A percentile compares a stretch with the other conserved stretches of the same genome.
Conservation (phyloP, 2,329 filamentous ascomycete species). For the Magnaporthales sp. region DNA sequence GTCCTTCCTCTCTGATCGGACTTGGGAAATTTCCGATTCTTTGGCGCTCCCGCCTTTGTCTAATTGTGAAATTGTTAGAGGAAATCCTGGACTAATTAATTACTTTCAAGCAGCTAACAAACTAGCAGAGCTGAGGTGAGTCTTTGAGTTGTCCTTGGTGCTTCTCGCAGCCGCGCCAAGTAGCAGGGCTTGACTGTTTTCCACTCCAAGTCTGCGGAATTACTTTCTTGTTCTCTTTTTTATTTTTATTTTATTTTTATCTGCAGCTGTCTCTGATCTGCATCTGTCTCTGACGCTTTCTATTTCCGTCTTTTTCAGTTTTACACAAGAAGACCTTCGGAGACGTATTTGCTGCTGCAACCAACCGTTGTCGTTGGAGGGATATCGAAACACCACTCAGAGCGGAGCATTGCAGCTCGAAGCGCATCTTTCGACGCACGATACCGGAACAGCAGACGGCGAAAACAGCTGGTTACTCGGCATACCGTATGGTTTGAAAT, state of each 20-base stretch:
- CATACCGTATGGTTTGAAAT: background rate
- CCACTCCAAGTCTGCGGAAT: background rate
- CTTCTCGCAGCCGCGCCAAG: background rate
- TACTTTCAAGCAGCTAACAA: background rate
- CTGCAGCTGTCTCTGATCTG: background rate
- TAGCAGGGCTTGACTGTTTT: background rate
- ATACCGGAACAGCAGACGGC: background rate
- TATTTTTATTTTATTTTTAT: background rate
- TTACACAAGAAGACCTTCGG: background rate
- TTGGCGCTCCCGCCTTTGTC: background rate
- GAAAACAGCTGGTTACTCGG: background rate
- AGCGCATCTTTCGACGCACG: background rate
- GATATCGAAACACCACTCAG: background rate
- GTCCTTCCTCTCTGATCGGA: background rate
- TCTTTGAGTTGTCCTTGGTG: background rate
- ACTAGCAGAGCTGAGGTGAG: background rate
- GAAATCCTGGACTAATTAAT: background rate
- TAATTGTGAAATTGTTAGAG: background rate
- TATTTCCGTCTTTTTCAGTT: background rate
- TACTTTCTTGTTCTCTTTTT: conserved; percentile 3
- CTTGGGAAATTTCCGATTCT: background rate
- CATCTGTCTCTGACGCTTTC: background rate
- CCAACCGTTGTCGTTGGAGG: background rate
- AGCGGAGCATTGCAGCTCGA: background rate
- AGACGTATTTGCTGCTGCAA: background rate